Evolutionary conservation across 805 yeast species (phyloP).

Genomic region (Blastobotrys attinorum): DNA sequence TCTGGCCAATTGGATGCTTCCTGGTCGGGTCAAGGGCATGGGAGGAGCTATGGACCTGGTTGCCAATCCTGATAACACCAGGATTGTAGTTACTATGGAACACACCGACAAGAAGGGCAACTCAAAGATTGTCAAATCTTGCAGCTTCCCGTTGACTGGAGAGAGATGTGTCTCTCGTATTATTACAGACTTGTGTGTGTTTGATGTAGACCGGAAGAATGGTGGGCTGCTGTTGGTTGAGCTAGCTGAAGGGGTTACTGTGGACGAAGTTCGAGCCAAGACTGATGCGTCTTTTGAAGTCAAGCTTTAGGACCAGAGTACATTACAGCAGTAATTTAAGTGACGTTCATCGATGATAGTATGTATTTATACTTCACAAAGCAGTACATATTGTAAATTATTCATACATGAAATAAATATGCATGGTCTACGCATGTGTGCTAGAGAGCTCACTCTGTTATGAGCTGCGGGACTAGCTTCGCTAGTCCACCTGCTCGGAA

Average conservation of each 20-base stretch:
- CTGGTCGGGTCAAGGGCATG: slow-evolving; percentile 45
- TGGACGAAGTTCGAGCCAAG: slow-evolving; percentile 34
- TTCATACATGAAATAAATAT: too few relatives aligned
- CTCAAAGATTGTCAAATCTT: slow-evolving; percentile 38
- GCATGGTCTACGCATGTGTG: too few relatives aligned
- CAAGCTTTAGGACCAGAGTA: slow-evolving; percentile 9
- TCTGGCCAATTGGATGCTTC: slow-evolving; percentile 46
- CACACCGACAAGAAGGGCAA: slow-evolving; percentile 41
- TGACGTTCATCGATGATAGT: too few relatives aligned
- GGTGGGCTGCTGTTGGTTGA: slow-evolving; percentile 37
- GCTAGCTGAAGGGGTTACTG: slow-evolving; percentile 32
- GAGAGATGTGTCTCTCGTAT: slow-evolving; percentile 37
- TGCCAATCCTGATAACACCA: slow-evolving; percentile 37
- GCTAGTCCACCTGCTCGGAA: too few relatives aligned
- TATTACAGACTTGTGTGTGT: slow-evolving; percentile 41
- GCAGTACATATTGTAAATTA: too few relatives aligned
- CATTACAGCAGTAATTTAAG: too few relatives aligned
- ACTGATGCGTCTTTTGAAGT: slow-evolving; percentile 37
- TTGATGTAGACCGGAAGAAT: slow-evolving; percentile 35
- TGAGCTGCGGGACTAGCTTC: too few relatives aligned
- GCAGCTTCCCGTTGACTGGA: slow-evolving; percentile 43
- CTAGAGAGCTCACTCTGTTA: too few relatives aligned
- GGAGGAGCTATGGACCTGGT: slow-evolving; percentile 51
- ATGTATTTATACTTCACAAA: too few relatives aligned
- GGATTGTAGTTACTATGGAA: slow-evolving; percentile 41